These are phyloP conservation scores for Rhodotorula sp. DNA, from an alignment of 1,284 basidiomycete species.

Conservation along the genomic window DNA sequence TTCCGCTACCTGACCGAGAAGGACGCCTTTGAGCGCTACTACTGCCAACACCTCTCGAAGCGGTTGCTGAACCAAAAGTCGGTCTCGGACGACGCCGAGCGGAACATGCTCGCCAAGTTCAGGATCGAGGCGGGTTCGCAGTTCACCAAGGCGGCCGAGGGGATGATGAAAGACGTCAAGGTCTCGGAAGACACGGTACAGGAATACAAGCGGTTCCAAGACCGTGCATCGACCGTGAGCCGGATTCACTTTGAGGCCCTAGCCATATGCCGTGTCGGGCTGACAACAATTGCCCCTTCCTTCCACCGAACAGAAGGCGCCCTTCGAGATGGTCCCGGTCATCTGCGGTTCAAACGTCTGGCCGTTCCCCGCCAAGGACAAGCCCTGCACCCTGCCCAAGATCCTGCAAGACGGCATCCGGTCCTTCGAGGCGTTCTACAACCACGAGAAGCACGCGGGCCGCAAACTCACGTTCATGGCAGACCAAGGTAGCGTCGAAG, in stretches of 20 bases:
- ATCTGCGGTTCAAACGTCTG: conserved; percentile 41
- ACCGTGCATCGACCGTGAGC: conserved; percentile 17
- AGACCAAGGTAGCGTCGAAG: conserved; percentile 87
- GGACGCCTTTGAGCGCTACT: conserved; percentile 97
- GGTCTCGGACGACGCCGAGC: conserved; percentile 95
- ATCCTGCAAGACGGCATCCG: conserved; percentile 63
- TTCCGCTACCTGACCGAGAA: conserved; percentile 96
- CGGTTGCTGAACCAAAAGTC: conserved; percentile 82
- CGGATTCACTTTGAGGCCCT: not conserved
- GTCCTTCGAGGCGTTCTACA: conserved; percentile 87
- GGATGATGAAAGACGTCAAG: conserved; percentile 99
- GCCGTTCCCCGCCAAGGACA: conserved; percentile 42
- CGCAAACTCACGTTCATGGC: conserved; percentile 91
- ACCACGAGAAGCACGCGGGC: conserved; percentile 76
- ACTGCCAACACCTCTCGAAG: conserved; percentile 93
- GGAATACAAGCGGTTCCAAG: conserved; percentile 60
- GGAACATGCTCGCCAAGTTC: conserved; percentile 96
- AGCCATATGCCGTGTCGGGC: not conserved
- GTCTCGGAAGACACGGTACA: conserved; percentile 79
- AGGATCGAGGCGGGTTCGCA: conserved; percentile 96
- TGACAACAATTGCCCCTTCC: not conserved
- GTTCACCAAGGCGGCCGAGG: conserved; percentile 97
- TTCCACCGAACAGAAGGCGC: conserved; percentile 19
- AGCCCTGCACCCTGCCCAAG: conserved; percentile 66
- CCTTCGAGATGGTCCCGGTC: conserved; percentile 39